A percentile compares a stretch with the other conserved stretches of the same genome.
Conservation (phyloP, 495 filamentous ascomycete genomes). For the Penicillium chermesinum region DNA sequence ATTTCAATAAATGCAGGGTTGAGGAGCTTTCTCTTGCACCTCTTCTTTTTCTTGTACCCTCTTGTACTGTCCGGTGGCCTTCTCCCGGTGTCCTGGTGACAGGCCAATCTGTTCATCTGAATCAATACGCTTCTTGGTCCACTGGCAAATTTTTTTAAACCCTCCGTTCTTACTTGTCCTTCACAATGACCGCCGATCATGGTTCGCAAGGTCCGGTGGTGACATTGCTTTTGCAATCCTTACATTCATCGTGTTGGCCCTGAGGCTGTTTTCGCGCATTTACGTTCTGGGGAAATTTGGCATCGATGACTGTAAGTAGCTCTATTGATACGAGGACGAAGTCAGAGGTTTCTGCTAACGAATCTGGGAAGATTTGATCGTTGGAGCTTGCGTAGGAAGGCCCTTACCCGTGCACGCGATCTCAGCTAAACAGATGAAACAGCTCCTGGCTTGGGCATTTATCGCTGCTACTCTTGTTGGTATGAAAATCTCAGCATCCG, state of each 20-base stretch:
- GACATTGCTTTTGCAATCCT: slow-evolving; percentile 31
- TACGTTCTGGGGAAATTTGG: slow-evolving; percentile 32
- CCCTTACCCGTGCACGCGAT: neutral
- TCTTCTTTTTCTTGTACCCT: neutral
- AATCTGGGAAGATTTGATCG: slow-evolving; percentile 26
- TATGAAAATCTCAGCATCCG: slow-evolving; percentile 4
- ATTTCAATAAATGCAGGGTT: neutral
- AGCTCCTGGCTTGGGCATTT: slow-evolving; percentile 36
- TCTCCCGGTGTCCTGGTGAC: slow-evolving; percentile 5
- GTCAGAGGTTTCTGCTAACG: neutral
- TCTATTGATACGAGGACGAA: neutral
- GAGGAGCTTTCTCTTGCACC: neutral
- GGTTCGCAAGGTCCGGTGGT: slow-evolving; percentile 30
- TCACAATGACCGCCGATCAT: slow-evolving; percentile 15
- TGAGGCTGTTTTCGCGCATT: slow-evolving; percentile 34
- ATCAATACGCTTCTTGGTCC: neutral
- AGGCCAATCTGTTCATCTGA: neutral
- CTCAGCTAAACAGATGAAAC: slow-evolving; percentile 9
- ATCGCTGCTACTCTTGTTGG: slow-evolving; percentile 30
- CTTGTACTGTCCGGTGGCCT: neutral
- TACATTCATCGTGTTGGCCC: slow-evolving; percentile 29
- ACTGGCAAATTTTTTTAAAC: slow-evolving; percentile 1
- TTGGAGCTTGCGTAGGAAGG: slow-evolving; percentile 30
- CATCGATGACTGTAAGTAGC: slow-evolving; percentile 33
- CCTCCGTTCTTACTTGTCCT: slow-evolving; percentile 2